Percentiles rank a stretch among this genome's conserved stretches.
Evolutionary conservation across 306 rosid genomes (phyloP).

Genomic region (Dalbergia cultrata): DNA sequence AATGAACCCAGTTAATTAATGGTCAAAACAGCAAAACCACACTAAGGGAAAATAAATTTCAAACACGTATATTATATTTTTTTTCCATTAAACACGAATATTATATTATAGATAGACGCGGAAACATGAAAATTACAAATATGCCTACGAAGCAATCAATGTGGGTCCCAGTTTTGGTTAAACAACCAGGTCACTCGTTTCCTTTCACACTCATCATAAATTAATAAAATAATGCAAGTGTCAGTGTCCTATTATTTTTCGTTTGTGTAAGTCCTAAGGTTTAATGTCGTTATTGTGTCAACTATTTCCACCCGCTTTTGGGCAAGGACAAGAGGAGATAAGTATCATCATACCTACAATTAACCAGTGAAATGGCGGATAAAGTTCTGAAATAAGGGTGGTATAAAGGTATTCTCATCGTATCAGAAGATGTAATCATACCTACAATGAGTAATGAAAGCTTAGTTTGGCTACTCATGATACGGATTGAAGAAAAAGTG

Average conservation of each 20-base stretch:
- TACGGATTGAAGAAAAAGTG: neutral
- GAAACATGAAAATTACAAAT: neutral
- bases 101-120: neutral
- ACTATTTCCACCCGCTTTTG: neutral
- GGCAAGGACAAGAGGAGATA: neutral
- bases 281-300: slow-evolving; percentile 1
- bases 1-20: too few species aligned
- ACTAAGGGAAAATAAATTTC: too few species aligned
- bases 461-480: neutral
- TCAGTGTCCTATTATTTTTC: neutral
- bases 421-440: neutral
- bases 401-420: neutral
- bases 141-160: neutral
- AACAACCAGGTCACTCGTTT: neutral
- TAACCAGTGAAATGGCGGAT: neutral
- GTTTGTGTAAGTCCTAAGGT: neutral
- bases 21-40: too few species aligned
- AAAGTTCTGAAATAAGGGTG: neutral
- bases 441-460: neutral
- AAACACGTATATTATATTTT: too few species aligned
- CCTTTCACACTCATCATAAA: neutral
- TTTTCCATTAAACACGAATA: too few species aligned
- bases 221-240: neutral
- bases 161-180: neutral
- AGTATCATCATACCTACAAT: neutral